Base-by-base conservation (phyloP, 768 basidiomycete genomes). In the Boletus sp. region DNA sequence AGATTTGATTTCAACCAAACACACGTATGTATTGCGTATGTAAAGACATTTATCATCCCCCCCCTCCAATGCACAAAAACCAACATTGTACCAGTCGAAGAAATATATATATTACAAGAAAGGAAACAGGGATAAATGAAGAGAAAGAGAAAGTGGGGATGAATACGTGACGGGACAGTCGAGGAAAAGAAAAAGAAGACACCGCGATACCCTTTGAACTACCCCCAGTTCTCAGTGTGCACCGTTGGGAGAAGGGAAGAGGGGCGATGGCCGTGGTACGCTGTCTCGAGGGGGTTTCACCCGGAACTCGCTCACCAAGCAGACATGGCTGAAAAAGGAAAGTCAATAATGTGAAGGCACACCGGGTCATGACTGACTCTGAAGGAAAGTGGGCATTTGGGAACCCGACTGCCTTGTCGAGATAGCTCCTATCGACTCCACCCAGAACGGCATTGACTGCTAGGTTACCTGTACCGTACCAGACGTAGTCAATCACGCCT, bases 371-470 rank as follows among this genome's bases (percentile, higher is more conserved):
- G 15, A 86, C 93, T 68, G 72, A 98, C 94, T 98, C 95, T 55
- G 93, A 95, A 23, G 96, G 93, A 79, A 94, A 97, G 68, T 98
- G 93, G 2, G 86, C 83, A 71, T 98, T 95, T 29, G 97, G 97
- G 79, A 98, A 98, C 35, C 97, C 97, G 42, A 98, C 96, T 17
- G 84, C 84, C 75, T 92, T 92, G 59, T 88, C 84, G 68, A 98
- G 69, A 75, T 99, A 99, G 25, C 68, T 68, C 63, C 77, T 79
- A 68, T 98, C 94, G 54, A 98, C 85, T 69, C 89, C 92, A 14
- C 90, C 90, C 41, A 98, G 76, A n/a, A 96, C 83, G 21, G 86
- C 85, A 56, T 87, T 93, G 27, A 90, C 84, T 10, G 81, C 78
- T 47, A 98, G 61, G 55, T 83, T 91, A 46, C 78, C 74, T 0